Evolutionary conservation across 1,284 basidiomycete species (phyloP).

Genomic region (Cutaneotrichosporon cutaneum): DNA sequence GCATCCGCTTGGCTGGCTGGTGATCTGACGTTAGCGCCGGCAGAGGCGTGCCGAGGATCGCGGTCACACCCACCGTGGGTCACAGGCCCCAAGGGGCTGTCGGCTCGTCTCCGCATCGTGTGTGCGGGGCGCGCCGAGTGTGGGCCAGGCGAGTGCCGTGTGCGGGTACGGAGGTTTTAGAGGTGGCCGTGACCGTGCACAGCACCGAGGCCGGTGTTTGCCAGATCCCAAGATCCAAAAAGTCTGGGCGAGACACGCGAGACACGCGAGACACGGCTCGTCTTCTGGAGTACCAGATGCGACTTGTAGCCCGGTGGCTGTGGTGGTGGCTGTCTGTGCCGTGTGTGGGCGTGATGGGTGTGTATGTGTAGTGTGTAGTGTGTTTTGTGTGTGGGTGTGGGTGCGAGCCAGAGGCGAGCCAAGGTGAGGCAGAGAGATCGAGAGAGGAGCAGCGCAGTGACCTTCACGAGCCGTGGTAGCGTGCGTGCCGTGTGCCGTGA

Average conservation of each 20-base stretch:
- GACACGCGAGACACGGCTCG: background rate
- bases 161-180: background rate
- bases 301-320: background rate
- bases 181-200: background rate
- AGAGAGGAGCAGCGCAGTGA: background rate
- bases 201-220: background rate
- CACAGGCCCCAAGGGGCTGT: slow-evolving; percentile 20
- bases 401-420: background rate
- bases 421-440: background rate
- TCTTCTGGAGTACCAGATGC: background rate
- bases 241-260: background rate
- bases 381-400: too few relatives aligned
- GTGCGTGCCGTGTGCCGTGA: slow-evolving; percentile 1
- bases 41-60: background rate
- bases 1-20: slow-evolving; percentile 18
- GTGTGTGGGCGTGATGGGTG: background rate
- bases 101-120: slow-evolving; percentile 22
- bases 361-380: background rate
- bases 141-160: background rate
- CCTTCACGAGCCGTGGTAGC: background rate
- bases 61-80: slow-evolving; percentile 17
- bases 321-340: background rate
- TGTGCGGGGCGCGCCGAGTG: background rate
- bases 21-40: slow-evolving; percentile 17
- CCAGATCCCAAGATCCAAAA: background rate